Evolutionary conservation across 257 asterid species (phyloP).

Genomic region (Solanum arcanum): DNA sequence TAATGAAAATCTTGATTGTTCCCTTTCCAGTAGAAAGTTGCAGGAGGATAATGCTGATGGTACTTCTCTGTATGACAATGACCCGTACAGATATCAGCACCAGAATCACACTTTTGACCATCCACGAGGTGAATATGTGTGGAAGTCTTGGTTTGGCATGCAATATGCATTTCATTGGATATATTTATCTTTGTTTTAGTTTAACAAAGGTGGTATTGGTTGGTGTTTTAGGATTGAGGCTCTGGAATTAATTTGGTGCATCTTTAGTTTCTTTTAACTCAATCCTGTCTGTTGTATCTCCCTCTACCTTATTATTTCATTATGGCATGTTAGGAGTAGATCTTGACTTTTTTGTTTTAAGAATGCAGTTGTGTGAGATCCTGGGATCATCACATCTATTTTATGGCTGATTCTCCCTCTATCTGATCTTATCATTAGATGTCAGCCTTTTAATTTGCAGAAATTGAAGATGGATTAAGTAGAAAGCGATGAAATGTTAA

Average conservation of each 20-base stretch:
- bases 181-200: not conserved
- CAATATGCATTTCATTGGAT: not conserved
- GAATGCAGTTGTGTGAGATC: not conserved
- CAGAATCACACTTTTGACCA: slow-evolving; percentile 36
- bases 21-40: slow-evolving; percentile 31
- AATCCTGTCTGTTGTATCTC: not conserved
- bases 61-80: slow-evolving; percentile 38
- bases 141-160: not conserved
- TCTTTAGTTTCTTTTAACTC: not conserved
- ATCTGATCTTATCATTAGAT: not conserved
- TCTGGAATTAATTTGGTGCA: not conserved
- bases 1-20: slow-evolving; percentile 27
- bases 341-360: not conserved
- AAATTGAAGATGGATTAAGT: not conserved
- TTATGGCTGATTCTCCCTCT: not conserved
- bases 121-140: slow-evolving; percentile 41
- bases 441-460: not conserved
- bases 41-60: slow-evolving; percentile 46
- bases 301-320: not conserved
- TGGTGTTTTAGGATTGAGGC: not conserved
- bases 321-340: not conserved
- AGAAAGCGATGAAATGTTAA: not conserved
- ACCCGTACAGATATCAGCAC: slow-evolving; percentile 17
- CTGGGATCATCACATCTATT: not conserved
- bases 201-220: not conserved